Conservation (phyloP, 164 flowering plant species). For the Kalanchoe fedtschenkoi region DNA sequence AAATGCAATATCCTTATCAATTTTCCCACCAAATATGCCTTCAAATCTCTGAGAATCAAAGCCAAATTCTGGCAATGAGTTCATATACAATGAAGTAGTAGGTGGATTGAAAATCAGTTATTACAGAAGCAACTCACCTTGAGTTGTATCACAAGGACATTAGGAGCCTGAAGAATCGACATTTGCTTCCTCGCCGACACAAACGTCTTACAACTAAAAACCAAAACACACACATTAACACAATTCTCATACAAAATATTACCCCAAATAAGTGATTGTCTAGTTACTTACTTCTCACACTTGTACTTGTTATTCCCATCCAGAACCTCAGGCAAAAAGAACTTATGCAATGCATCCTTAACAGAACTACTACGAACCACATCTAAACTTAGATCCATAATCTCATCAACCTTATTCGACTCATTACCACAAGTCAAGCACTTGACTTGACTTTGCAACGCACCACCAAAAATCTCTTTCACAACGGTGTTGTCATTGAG, state of each 20-base stretch:
- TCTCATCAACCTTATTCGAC: conserved; percentile 83
- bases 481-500: conserved; percentile 30
- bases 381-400: conserved; percentile 94
- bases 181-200: conserved; percentile 87
- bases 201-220: conserved; percentile 76
- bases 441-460: conserved; percentile 83
- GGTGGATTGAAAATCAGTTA: neutral
- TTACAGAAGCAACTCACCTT: conserved; percentile 41
- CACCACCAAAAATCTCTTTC: conserved; percentile 90
- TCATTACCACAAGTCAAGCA: conserved; percentile 69
- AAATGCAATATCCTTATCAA: conserved; percentile 70
- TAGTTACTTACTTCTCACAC: conserved; percentile 61
- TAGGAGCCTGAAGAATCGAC: conserved; percentile 83
- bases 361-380: conserved; percentile 51
- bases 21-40: conserved; percentile 71
- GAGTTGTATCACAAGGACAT: conserved; percentile 88
- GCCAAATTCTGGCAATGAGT: conserved; percentile 5
- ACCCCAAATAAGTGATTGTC: neutral
- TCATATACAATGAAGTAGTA: neutral
- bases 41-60: conserved; percentile 67
- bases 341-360: conserved; percentile 59
- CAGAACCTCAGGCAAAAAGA: conserved; percentile 79
- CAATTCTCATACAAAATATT: neutral
- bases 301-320: conserved; percentile 89
- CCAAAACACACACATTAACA: neutral